A percentile compares a stretch with the other conserved stretches of the same genome.
These are phyloP conservation scores for Acacia acuminata DNA, from an alignment of 306 rosid genomes.

Conservation along the genomic window DNA sequence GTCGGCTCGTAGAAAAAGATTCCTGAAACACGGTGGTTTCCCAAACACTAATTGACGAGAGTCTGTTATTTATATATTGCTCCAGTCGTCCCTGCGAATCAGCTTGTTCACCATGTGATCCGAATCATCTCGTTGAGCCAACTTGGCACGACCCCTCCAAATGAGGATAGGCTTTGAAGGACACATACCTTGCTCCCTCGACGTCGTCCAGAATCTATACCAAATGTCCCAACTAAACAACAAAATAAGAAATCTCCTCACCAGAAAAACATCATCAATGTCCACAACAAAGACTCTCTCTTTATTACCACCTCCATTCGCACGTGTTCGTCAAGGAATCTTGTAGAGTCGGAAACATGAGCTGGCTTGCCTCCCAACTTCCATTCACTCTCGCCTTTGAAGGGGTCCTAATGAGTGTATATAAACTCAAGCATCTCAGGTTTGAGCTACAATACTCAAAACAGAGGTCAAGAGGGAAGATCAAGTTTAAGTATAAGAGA, in stretches of 20 bases:
- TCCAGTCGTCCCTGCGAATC: background rate
- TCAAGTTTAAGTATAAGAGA: background rate
- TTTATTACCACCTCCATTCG: background rate
- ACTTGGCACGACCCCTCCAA: background rate
- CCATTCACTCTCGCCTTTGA: background rate
- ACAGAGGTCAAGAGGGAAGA: background rate
- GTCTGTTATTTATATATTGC: too few relatives aligned
- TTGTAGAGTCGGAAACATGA: conserved; percentile 27
- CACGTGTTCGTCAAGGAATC: conserved; percentile 53
- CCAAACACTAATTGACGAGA: too few relatives aligned
- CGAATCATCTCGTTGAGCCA: conserved; percentile 19
- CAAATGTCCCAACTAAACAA: conserved; percentile 4
- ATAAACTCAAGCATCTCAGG: conserved; percentile 31
- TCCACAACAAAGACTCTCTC: background rate
- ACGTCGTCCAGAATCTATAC: background rate
- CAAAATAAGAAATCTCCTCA: background rate
- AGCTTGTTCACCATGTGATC: conserved; percentile 33
- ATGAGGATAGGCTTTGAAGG: conserved; percentile 5
- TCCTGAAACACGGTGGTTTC: too few relatives aligned
- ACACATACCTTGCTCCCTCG: conserved; percentile 17
- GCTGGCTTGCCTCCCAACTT: conserved; percentile 64
- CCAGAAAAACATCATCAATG: conserved; percentile 32
- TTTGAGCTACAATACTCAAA: background rate
- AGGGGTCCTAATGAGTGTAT: conserved; percentile 19
- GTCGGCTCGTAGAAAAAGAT: too few relatives aligned